phyloP scores from a whole-genome alignment of 1,284 basidiomycete species.

The Irpex lacteus region DNA sequence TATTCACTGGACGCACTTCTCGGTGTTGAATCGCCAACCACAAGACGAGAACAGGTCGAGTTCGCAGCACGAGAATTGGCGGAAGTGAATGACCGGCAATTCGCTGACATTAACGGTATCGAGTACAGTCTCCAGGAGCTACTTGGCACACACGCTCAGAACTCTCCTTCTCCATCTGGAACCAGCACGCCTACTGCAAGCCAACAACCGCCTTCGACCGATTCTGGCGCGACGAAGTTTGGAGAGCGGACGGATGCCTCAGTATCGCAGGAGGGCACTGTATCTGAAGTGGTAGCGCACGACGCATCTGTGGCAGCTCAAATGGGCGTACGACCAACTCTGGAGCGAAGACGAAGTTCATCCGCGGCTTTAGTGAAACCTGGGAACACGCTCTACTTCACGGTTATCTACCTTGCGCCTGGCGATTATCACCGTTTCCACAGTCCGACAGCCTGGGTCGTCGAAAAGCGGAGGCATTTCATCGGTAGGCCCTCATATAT shows the following conservation, averaged over 20 bases:
- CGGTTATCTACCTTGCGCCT: slow-evolving; percentile 96
- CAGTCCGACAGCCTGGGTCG: slow-evolving; percentile 94
- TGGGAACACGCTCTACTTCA: slow-evolving; percentile 86
- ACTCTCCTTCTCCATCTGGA: slow-evolving; percentile 29
- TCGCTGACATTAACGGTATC: slow-evolving; percentile 97
- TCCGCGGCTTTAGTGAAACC: slow-evolving; percentile 48
- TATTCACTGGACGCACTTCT: slow-evolving; percentile 94
- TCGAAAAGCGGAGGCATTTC: slow-evolving; percentile 94
- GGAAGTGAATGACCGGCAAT: slow-evolving; percentile 80
- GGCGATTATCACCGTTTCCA: slow-evolving; percentile 99
- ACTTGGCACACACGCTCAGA: slow-evolving; percentile 47
- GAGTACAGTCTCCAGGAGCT: slow-evolving; percentile 91
- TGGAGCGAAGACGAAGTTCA: slow-evolving; percentile 42
- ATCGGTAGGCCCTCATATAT: slow-evolving; percentile 55
- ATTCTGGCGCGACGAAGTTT: slow-evolving; percentile 40
- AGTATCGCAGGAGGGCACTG: slow-evolving; percentile 48
- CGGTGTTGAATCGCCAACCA: slow-evolving; percentile 56
- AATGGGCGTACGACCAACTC: slow-evolving; percentile 54
- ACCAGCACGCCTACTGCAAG: slow-evolving; percentile 24
- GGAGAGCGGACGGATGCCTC: slow-evolving; percentile 67
- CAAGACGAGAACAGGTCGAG: slow-evolving; percentile 37
- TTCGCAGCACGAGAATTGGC: slow-evolving; percentile 49
- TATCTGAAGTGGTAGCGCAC: slow-evolving; percentile 57
- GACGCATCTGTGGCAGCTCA: slow-evolving; percentile 67
- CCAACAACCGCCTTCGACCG: slow-evolving; percentile 16